Base-by-base conservation (phyloP, 164 flowering plant genomes). In the Akebia trifoliata region DNA sequence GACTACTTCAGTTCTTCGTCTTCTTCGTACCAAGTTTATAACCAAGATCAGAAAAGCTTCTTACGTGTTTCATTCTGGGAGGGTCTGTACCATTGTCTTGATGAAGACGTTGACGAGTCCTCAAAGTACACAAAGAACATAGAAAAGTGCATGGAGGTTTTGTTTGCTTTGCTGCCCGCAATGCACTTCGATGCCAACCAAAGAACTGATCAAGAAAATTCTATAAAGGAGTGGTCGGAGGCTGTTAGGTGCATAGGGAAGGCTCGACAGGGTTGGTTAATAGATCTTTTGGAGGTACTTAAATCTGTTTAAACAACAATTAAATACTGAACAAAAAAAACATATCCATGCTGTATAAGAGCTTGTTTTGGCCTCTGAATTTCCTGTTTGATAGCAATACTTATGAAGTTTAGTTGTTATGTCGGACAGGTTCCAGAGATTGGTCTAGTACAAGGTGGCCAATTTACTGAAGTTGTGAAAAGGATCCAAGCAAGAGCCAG, bases 51-150 rank as follows among this genome's bases (percentile, higher is more conserved):
- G 69, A 75, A 76, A 69, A 73, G 69, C 39, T 60, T 63, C 24
- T 64, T 94, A 50, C 74, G 82, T 18, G 63, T 74, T 55, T 84
- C 91, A 15, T 83, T 84, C 73, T 94, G 99, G 97, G 86, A 78
- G 54, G 97, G 99, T 67, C 72, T 93, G 35, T 38, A 36, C 47
- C 63, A 59, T 32, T 80, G 85, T 71, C 69, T 85, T 17, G 63
- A 70, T 48, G 81, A 74, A 61, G 67, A 69, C 47, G 69, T 78
- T 57, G 54, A 57, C 42, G 78, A 74, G 31, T 67, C 73, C 25
- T 32, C 59, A 21, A 78, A 65, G 58, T 74, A 78, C 67, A 34
- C 73, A 32, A 47, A 70, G 25, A 67, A 63, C 40, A 38, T 94
- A 67, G 86, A 81, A 54, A 82, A 67, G 53, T 86, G 88, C 83